Percentiles rank a stretch among this genome's conserved stretches.
Conservation (phyloP, 192 early-diverging fungal genomes). For the Podila minutissima region DNA sequence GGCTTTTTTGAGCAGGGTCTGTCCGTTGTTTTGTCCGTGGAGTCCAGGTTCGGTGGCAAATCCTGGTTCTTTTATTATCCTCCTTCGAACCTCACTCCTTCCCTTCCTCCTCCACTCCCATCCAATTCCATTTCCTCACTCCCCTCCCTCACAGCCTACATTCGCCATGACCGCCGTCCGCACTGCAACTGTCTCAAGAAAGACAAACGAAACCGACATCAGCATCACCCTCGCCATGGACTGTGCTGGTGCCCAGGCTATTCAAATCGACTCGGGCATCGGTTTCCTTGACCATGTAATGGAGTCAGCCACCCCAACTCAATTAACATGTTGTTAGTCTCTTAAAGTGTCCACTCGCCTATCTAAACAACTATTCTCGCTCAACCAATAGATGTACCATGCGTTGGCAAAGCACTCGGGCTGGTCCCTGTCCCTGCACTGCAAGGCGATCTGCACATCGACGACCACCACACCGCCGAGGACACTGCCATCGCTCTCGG, state of each 20-base stretch:
- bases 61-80: neutral
- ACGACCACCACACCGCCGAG: conserved; percentile 99
- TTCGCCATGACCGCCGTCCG: conserved; percentile 42
- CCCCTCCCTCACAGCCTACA: neutral
- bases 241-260: conserved; percentile 69
- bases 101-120: neutral
- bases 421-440: conserved; percentile 88
- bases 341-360: no score
- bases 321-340: neutral
- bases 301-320: neutral
- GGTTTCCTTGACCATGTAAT: conserved; percentile 97
- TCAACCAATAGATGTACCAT: conserved; percentile 86
- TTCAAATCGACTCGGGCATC: conserved; percentile 90
- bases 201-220: conserved; percentile 97
- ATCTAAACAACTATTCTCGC: neutral
- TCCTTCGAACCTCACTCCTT: neutral
- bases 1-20: no score
- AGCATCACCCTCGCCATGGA: conserved; percentile 73
- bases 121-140: neutral
- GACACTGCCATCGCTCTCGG: conserved; percentile 96
- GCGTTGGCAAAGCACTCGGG: conserved; percentile 96
- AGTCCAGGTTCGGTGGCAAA: neutral
- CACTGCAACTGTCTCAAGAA: conserved; percentile 73
- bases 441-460: conserved; percentile 96
- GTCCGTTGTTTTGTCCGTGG: neutral